Base-by-base conservation (phyloP, 2,329 filamentous ascomycete species). In the Xylaria multiplex region DNA sequence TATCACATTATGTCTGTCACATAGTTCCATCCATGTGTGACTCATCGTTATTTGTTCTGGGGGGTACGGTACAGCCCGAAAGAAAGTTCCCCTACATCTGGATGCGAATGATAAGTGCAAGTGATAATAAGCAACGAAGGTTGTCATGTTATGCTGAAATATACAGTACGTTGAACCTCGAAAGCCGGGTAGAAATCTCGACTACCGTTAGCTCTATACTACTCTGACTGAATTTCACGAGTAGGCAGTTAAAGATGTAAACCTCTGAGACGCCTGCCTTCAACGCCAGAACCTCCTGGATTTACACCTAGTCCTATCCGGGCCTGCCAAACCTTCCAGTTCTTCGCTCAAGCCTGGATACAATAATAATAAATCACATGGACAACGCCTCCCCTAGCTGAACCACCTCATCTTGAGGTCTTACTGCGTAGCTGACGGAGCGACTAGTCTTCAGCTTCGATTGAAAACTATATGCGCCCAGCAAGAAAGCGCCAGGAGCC, bases 281-380 rank as follows among this genome's bases (percentile, higher is more conserved):
- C 9, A 68, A 68, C 66, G 66, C 66, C 66, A 48, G 46, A 65
- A 56, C 56, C 64, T 40, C 42, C 45, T 16, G 22, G 24, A 63
- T 63, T 62, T 61, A 56, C 55, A 46, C 63, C 32, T 59, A 42
- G 65, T 46, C 58, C 49, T 65, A 60, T 54, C 65, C 24, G 40
- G 58, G 54, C 58, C 60, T 62, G 42, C 58, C 55, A 50, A 50
- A 27, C 49, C 46, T 43, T 37, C 66, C 49, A 42, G 32, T 57
- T 45, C 61, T 48, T 62, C 64, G 49, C 58, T 67, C 32, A 60
- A 49, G 30, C 45, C 30, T 61, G 56, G n/a, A 35, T 55, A 63
- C 32, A 32, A 45, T 40, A 56, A 67, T 43, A 65, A 65, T 19
- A 58, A 40, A 40, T 3, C 30, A 62, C 13, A 40, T 59, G 54